Conservation (phyloP, 176 grass and related monocot genomes). For the Carex myosuroides region DNA sequence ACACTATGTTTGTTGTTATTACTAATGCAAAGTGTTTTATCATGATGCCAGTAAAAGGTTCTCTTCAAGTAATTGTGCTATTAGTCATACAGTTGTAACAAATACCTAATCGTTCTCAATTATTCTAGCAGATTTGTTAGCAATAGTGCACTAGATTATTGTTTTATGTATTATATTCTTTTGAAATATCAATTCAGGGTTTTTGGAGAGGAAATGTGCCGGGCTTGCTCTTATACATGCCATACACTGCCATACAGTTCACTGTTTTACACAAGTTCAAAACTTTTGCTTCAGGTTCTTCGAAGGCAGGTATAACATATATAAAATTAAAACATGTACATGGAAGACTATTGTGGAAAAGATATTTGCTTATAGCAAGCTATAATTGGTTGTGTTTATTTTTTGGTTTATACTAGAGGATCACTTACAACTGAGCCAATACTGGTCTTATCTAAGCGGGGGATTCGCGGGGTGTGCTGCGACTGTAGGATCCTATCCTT, state of each 20-base stretch:
- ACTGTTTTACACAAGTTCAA: conserved; percentile 87
- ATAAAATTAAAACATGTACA: not conserved
- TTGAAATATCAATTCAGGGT: conserved; percentile 41
- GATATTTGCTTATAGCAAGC: not conserved
- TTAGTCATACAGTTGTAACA: not conserved
- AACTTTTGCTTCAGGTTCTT: conserved; percentile 91
- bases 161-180: not conserved
- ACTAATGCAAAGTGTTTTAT: not conserved
- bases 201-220: conserved; percentile 99
- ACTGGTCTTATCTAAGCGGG: conserved; percentile 89
- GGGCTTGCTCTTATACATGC: conserved; percentile 90
- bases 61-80: not conserved
- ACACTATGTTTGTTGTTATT: not conserved
- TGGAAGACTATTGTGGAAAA: not conserved
- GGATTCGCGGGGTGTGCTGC: conserved; percentile 87
- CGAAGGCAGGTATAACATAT: conserved; percentile 51
- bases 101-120: not conserved
- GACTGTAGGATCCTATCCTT: conserved; percentile 91
- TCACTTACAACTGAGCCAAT: conserved; percentile 83
- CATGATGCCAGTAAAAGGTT: too few species aligned
- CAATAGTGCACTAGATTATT: not conserved
- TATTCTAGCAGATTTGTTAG: not conserved
- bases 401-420: conserved; percentile 42
- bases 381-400: not conserved
- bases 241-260: conserved; percentile 96